A percentile compares a stretch with the other conserved stretches of the same genome.
phyloP scores from a whole-genome alignment of 2,329 filamentous ascomycete genomes.

The Hawksworthiomyces lignivorus region DNA sequence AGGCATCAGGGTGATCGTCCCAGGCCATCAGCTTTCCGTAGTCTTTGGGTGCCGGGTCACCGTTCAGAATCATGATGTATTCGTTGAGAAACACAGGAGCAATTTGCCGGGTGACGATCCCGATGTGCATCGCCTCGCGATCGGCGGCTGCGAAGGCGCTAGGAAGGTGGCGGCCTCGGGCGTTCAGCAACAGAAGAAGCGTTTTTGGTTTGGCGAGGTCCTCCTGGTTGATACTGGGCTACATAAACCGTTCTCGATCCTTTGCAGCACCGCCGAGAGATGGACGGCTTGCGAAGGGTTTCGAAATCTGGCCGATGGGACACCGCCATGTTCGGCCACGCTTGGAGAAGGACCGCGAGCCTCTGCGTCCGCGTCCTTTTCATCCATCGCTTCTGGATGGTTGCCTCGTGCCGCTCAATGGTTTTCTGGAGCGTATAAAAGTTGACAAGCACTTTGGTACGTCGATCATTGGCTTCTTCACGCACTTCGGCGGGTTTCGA shows the following conservation, averaged over 20 bases:
- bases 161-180: constrained; percentile 40
- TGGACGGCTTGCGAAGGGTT: background rate
- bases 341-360: constrained; percentile 35
- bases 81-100: no score
- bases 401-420: constrained; percentile 41
- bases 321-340: constrained; percentile 42
- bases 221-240: constrained; percentile 50
- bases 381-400: constrained; percentile 44
- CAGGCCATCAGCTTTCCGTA: no score
- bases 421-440: constrained; percentile 32
- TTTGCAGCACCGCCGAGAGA: constrained; percentile 20
- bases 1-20: no score
- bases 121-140: no score
- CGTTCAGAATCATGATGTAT: no score
- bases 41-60: no score
- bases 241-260: constrained; percentile 22
- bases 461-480: no score
- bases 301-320: constrained; percentile 45
- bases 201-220: constrained; percentile 38
- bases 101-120: no score
- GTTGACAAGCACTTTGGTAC: no score
- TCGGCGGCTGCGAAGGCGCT: constrained; percentile 41
- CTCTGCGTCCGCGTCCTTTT: constrained; percentile 44
- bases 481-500: no score
- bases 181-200: constrained; percentile 44